Evolutionary conservation across 2,329 filamentous ascomycete species (phyloP).

Genomic region (Pleomassaria siparia): DNA sequence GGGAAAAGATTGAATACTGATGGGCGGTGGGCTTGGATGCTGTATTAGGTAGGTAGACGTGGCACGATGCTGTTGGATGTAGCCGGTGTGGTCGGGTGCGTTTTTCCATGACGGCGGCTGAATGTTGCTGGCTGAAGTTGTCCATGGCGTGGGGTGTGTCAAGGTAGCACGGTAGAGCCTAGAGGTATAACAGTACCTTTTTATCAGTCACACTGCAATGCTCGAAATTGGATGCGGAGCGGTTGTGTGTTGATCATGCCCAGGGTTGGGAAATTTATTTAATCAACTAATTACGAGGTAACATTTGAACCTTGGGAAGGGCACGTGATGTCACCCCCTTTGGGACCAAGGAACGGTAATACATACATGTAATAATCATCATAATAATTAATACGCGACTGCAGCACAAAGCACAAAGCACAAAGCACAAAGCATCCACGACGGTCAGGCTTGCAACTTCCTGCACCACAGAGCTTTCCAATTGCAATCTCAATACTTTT

Average conservation of each 20-base stretch:
- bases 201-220: background rate
- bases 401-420: conserved; percentile 6
- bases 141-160: background rate
- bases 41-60: conserved; percentile 9
- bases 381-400: conserved; percentile 23
- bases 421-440: too few species aligned
- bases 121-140: background rate
- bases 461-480: conserved; percentile 23
- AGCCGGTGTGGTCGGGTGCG: background rate
- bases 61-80: conserved; percentile 22
- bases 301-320: too few species aligned
- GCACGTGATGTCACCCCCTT: conserved; percentile 35
- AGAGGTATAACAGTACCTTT: background rate
- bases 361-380: too few species aligned
- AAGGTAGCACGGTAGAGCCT: background rate
- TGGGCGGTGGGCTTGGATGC: conserved; percentile 5
- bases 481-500: conserved; percentile 26
- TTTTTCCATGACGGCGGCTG: conserved; percentile 1
- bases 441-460: too few species aligned
- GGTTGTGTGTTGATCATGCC: background rate
- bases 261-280: background rate
- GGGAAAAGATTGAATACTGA: conserved; percentile 8
- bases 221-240: background rate
- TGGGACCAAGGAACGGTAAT: conserved; percentile 16
- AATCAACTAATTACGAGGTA: background rate